Conservation (phyloP, 495 filamentous ascomycete species). For the Letharia lupina region DNA sequence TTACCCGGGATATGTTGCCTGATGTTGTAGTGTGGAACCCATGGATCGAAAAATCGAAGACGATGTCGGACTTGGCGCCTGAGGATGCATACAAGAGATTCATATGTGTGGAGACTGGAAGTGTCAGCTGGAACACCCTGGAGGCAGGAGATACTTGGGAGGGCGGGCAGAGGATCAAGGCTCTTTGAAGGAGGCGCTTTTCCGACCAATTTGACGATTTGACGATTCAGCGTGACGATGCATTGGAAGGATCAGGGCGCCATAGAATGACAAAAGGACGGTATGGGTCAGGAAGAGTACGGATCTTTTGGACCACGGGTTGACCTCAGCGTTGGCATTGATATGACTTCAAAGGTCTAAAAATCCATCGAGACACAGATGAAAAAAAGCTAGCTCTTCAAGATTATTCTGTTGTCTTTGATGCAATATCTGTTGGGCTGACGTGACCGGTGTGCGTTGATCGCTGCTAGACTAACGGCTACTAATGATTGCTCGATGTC, state of each 20-base stretch:
- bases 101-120: constrained; percentile 88
- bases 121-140: constrained; percentile 75
- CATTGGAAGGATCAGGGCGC: constrained; percentile 3
- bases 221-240: constrained; percentile 12
- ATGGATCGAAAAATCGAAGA: constrained; percentile 73
- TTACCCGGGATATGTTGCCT: constrained; percentile 69
- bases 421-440: not conserved
- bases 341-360: not conserved
- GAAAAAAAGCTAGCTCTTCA: not conserved
- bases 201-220: constrained; percentile 7
- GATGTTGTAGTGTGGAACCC: constrained; percentile 98
- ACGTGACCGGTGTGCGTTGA: not conserved
- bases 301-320: not conserved
- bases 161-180: constrained; percentile 68
- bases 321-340: not conserved
- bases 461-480: not conserved
- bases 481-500: not conserved
- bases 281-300: not conserved
- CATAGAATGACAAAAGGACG: constrained; percentile 6
- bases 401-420: not conserved
- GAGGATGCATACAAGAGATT: constrained; percentile 84
- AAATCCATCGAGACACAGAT: not conserved
- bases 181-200: constrained; percentile 13
- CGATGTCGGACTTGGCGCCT: constrained; percentile 81
- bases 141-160: constrained; percentile 85